Conservation (phyloP, 352 stramenopile species). For the Globisporangium nunn region DNA sequence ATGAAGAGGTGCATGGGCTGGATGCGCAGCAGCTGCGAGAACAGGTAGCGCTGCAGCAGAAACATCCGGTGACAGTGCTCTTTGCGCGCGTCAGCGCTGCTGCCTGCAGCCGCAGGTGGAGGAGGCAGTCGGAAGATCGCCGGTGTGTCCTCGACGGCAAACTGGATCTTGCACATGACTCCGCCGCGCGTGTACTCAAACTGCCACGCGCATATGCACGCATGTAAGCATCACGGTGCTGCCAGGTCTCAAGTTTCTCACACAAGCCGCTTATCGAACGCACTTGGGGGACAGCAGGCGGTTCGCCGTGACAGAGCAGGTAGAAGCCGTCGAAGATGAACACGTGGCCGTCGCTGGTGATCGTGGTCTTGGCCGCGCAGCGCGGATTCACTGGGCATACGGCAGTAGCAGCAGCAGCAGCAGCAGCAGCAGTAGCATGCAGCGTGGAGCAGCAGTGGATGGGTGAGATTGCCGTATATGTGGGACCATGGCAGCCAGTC, state of each 20-base stretch:
- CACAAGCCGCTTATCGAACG: not conserved
- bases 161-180: conserved; percentile 75
- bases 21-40: conserved; percentile 70
- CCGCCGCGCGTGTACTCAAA: conserved; percentile 77
- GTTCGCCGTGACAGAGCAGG: conserved; percentile 62
- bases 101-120: not conserved
- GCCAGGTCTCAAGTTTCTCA: not conserved
- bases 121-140: conserved; percentile 24
- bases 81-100: conserved; percentile 20
- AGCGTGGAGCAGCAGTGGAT: not conserved
- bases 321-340: conserved; percentile 87
- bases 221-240: not conserved
- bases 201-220: conserved; percentile 15
- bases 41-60: conserved; percentile 67
- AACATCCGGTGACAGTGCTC: conserved; percentile 51
- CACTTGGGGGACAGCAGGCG: conserved; percentile 52
- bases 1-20: conserved; percentile 63
- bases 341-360: conserved; percentile 47
- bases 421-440: not conserved
- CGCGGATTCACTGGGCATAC: conserved; percentile 58
- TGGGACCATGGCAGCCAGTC: not conserved
- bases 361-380: conserved; percentile 60
- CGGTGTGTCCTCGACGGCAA: conserved; percentile 57
- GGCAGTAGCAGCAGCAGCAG: not conserved
- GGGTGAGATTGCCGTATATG: not conserved